phyloP scores from a whole-genome alignment of 2,329 filamentous ascomycete species.

The Penicillium crustosum region DNA sequence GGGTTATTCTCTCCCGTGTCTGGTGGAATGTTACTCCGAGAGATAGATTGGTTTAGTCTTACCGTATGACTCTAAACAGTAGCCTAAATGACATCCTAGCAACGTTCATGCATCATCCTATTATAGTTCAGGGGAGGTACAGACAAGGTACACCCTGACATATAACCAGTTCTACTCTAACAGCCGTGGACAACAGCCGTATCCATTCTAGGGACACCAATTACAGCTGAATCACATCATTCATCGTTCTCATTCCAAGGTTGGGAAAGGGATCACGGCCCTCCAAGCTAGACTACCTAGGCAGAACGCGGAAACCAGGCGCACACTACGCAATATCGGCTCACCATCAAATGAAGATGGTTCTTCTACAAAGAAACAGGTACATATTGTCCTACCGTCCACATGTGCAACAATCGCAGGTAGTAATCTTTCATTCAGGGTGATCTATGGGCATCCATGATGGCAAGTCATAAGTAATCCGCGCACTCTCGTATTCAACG shows the following conservation, averaged over 20 bases:
- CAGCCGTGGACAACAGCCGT: not conserved
- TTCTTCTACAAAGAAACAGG: not conserved
- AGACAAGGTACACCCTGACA: not conserved
- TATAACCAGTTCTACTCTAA: not conserved
- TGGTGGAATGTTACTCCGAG: conserved; percentile 6
- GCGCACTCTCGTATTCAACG: not conserved
- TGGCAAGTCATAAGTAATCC: not conserved
- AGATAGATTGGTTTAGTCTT: not conserved
- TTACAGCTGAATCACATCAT: not conserved
- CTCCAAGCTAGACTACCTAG: not conserved
- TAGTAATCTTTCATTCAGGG: conserved; percentile 5
- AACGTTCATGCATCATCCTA: not conserved
- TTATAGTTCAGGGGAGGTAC: not conserved
- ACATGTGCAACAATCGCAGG: not conserved
- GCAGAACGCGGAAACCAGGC: not conserved
- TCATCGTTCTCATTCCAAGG: not conserved
- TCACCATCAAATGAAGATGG: not conserved
- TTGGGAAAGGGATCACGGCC: not conserved
- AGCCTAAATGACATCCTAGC: not conserved
- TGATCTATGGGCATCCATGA: conserved; percentile 12
- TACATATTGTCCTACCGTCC: not conserved
- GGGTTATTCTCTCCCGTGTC: not conserved
- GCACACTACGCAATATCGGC: not conserved
- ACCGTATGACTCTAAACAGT: not conserved
- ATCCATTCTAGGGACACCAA: not conserved